Percentiles rank a stretch among this genome's conserved stretches.
Conservation (phyloP, 345 rosid genomes). For the Aquilaria malaccensis region DNA sequence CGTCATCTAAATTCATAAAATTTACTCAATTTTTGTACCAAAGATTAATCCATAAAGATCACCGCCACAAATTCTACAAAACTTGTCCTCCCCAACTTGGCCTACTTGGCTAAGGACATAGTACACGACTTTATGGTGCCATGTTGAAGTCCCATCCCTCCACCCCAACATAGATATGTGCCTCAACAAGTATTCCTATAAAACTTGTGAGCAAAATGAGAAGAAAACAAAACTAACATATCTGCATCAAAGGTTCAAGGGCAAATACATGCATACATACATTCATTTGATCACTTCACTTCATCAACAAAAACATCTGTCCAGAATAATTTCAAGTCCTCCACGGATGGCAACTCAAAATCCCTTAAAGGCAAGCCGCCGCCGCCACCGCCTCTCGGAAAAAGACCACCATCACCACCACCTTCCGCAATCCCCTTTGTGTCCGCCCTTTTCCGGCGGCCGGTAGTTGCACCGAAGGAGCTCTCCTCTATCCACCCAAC, state of each 20-base stretch:
- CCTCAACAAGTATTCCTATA: background rate
- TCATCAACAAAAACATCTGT: background rate
- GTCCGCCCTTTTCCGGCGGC: background rate
- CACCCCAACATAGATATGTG: background rate
- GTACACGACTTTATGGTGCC: too few relatives aligned
- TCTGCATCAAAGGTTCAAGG: background rate
- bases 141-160: too few relatives aligned
- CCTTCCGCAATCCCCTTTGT: background rate
- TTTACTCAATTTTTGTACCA: too few relatives aligned
- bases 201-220: background rate
- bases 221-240: background rate
- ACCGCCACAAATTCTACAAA: too few relatives aligned
- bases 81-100: too few relatives aligned
- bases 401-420: slow-evolving; percentile 4
- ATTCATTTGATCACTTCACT: background rate
- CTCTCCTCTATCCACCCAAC: slow-evolving; percentile 8
- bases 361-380: slow-evolving; percentile 28
- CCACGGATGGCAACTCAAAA: slow-evolving; percentile 25
- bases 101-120: too few relatives aligned
- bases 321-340: slow-evolving; percentile 22
- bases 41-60: too few relatives aligned
- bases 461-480: background rate
- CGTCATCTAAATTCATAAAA: too few relatives aligned
- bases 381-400: slow-evolving; percentile 20
- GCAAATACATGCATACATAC: background rate